A percentile compares a stretch with the other conserved stretches of the same genome.
These are phyloP conservation scores for Lichtheimia hyalospora DNA, from an alignment of 371 early-diverging fungal genomes.

Conservation along the genomic window DNA sequence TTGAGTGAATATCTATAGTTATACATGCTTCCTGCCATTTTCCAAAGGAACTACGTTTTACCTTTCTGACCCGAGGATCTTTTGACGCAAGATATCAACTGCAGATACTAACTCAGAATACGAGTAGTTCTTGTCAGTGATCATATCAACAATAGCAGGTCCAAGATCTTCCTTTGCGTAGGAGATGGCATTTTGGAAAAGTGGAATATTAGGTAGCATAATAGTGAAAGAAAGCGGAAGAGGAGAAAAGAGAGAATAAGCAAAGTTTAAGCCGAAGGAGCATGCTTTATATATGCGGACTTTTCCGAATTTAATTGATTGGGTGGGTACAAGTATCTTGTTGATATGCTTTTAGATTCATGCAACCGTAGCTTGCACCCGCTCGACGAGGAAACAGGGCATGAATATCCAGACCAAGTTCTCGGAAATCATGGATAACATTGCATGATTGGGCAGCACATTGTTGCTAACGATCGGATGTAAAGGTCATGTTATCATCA, in stretches of 20 bases:
- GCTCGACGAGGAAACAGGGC: too few species aligned
- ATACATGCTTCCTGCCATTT: background rate
- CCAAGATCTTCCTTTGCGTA: slow-evolving; percentile 23
- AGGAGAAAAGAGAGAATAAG: background rate
- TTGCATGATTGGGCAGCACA: too few species aligned
- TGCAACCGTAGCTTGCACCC: too few species aligned
- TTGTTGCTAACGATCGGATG: too few species aligned
- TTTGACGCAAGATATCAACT: slow-evolving; percentile 18
- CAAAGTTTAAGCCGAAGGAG: background rate
- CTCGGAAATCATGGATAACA: too few species aligned
- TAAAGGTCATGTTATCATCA: too few species aligned
- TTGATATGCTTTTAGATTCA: too few species aligned
- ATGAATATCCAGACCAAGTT: too few species aligned
- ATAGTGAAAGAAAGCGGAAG: background rate
- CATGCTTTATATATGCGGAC: too few species aligned
- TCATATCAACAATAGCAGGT: slow-evolving; percentile 36
- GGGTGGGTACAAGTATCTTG: too few species aligned
- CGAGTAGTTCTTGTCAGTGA: slow-evolving; percentile 18
- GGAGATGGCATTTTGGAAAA: slow-evolving; percentile 29
- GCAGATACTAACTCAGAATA: slow-evolving; percentile 36
- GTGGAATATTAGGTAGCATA: slow-evolving; percentile 31
- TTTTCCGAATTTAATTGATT: too few species aligned
- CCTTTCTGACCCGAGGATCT: slow-evolving; percentile 15
- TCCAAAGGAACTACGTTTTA: background rate
- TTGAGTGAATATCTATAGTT: background rate